Evolutionary conservation across 2,329 filamentous ascomycete species (phyloP).

Genomic region (Volutella citrinella): DNA sequence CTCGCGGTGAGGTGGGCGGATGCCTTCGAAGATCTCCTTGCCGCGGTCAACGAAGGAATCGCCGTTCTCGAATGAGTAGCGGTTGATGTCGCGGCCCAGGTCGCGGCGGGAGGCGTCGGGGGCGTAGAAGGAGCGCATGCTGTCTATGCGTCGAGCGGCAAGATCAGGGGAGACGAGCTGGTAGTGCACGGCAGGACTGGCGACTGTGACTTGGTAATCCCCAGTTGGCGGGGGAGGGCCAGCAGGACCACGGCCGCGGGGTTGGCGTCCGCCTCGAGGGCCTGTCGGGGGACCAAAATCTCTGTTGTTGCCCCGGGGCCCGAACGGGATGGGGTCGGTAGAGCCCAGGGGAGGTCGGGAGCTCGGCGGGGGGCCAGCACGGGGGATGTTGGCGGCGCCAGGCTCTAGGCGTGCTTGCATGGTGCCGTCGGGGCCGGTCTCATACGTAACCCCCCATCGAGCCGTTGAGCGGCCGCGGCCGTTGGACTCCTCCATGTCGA

Average conservation of each 20-base stretch:
- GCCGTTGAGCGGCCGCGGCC: slow-evolving; percentile 39
- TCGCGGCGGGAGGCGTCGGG: slow-evolving; percentile 35
- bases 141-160: slow-evolving; percentile 61
- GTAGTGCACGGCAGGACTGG: slow-evolving; percentile 42
- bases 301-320: slow-evolving; percentile 30
- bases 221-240: slow-evolving; percentile 19
- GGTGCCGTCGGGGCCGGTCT: slow-evolving; percentile 50
- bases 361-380: slow-evolving; percentile 13
- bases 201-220: slow-evolving; percentile 34
- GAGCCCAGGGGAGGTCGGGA: slow-evolving; percentile 14
- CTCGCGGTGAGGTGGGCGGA: slow-evolving; percentile 57
- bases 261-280: slow-evolving; percentile 36
- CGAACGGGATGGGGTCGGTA: slow-evolving; percentile 35
- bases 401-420: slow-evolving; percentile 52
- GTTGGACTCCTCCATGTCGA: slow-evolving; percentile 60
- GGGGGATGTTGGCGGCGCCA: slow-evolving; percentile 16
- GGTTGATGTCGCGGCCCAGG: slow-evolving; percentile 53
- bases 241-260: slow-evolving; percentile 26
- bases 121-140: slow-evolving; percentile 47
- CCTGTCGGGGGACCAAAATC: slow-evolving; percentile 30
- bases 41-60: slow-evolving; percentile 69
- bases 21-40: slow-evolving; percentile 65
- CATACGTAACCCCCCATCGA: slow-evolving; percentile 74
- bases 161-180: slow-evolving; percentile 62
- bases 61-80: slow-evolving; percentile 70